Evolutionary conservation across 2,329 filamentous ascomycete genomes (phyloP).

Genomic region (Lachnellula suecica): DNA sequence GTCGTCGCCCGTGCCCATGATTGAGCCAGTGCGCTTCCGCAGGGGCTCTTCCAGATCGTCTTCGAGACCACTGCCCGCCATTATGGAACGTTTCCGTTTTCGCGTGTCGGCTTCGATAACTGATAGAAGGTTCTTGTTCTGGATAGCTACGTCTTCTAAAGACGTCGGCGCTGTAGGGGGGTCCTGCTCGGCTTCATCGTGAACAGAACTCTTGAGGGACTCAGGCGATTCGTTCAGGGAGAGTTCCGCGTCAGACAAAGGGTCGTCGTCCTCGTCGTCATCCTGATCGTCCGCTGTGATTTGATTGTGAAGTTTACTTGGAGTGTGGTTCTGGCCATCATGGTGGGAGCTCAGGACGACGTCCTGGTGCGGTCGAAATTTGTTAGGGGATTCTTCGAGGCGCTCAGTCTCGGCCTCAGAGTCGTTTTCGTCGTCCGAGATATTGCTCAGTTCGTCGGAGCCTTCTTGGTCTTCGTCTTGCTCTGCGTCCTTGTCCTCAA

Average conservation of each 20-base stretch:
- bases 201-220: constrained; percentile 36
- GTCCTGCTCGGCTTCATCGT: constrained; percentile 36
- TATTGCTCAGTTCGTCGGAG: constrained; percentile 33
- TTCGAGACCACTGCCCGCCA: constrained; percentile 30
- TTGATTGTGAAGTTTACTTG: constrained; percentile 72
- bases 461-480: constrained; percentile 52
- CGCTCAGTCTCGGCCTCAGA: constrained; percentile 94
- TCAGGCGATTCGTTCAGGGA: constrained; percentile 37
- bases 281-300: constrained; percentile 44
- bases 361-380: constrained; percentile 56
- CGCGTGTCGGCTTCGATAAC: constrained; percentile 29
- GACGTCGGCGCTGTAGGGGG: constrained; percentile 35
- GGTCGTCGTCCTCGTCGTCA: constrained; percentile 37
- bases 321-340: constrained; percentile 58
- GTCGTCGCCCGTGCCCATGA: constrained; percentile 39
- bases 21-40: constrained; percentile 54
- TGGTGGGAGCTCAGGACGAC: constrained; percentile 58
- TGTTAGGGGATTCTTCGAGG: constrained; percentile 83
- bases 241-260: constrained; percentile 34
- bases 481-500: constrained; percentile 75
- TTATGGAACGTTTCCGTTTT: constrained; percentile 38
- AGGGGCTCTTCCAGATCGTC: constrained; percentile 35
- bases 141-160: constrained; percentile 28
- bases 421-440: constrained; percentile 58
- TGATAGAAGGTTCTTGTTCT: constrained; percentile 25